A percentile compares a stretch with the other conserved stretches of the same genome.
These are phyloP conservation scores for Yamadazyma diddensiae DNA, from an alignment of 1,139 yeast genomes.

Conservation along the genomic window DNA sequence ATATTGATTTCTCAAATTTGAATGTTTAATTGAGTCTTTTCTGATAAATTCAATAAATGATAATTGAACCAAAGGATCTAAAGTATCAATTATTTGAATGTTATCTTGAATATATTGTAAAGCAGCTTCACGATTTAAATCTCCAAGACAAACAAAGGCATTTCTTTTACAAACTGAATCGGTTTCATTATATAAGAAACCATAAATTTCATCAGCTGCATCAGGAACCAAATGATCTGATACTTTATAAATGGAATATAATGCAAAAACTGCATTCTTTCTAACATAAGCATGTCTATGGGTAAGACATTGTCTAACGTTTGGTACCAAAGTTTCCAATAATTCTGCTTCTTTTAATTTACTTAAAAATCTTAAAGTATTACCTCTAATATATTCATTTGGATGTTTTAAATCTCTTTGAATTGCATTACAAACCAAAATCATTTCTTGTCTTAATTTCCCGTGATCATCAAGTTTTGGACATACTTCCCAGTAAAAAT, in stretches of 20 bases:
- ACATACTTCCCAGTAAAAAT: conserved; percentile 98
- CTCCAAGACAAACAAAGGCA: conserved; percentile 86
- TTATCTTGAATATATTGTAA: conserved; percentile 77
- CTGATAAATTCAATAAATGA: conserved; percentile 91
- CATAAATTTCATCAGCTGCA: conserved; percentile 79
- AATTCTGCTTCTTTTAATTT: conserved; percentile 91
- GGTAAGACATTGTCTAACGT: conserved; percentile 85
- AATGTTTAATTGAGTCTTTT: conserved; percentile 65
- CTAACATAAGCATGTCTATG: conserved; percentile 98
- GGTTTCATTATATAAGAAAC: conserved; percentile 74
- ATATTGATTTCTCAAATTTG: conserved; percentile 69
- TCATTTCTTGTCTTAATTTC: conserved; percentile 96
- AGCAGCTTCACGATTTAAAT: conserved; percentile 81
- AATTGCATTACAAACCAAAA: conserved; percentile 95
- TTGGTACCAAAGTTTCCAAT: conserved; percentile 92
- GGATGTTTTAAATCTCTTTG: conserved; percentile 98
- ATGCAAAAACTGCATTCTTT: conserved; percentile 93
- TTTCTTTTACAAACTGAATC: conserved; percentile 95
- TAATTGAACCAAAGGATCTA: conserved; percentile 84
- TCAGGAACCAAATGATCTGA: conserved; percentile 90
- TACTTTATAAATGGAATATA: conserved; percentile 76
- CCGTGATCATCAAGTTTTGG: conserved; percentile 88
- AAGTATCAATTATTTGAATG: conserved; percentile 56
- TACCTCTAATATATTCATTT: conserved; percentile 94
- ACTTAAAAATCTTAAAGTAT: conserved; percentile 85